phyloP scores from a whole-genome alignment of 371 early-diverging fungal species.

The Chytridium lagenaria region DNA sequence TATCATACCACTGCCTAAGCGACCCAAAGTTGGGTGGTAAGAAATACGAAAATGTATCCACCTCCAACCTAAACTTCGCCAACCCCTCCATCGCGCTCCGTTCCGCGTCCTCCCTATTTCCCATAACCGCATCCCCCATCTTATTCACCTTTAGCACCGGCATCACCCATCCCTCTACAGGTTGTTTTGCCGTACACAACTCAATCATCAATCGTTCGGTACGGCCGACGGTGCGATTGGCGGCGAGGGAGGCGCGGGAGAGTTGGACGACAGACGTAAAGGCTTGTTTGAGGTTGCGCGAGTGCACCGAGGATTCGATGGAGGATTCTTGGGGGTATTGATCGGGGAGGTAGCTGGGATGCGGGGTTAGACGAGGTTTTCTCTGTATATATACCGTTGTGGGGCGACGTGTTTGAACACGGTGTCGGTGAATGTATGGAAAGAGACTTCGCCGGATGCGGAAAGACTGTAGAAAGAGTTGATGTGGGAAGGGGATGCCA shows the following conservation, averaged over 20 bases:
- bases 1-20: constrained; percentile 30
- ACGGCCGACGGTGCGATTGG: constrained; percentile 30
- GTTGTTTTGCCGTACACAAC: constrained; percentile 39
- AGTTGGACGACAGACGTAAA: constrained; percentile 33
- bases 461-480: constrained; percentile 51
- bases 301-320: constrained; percentile 43
- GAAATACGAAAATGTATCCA: constrained; percentile 37
- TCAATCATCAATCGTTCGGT: constrained; percentile 49
- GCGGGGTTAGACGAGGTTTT: background rate
- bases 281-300: constrained; percentile 45
- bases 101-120: constrained; percentile 14
- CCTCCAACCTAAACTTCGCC: constrained; percentile 39
- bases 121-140: constrained; percentile 4
- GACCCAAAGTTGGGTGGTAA: constrained; percentile 52
- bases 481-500: constrained; percentile 34
- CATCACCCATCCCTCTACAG: constrained; percentile 44
- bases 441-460: constrained; percentile 41
- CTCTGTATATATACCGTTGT: constrained; percentile 30
- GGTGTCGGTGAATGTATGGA: constrained; percentile 39
- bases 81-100: constrained; percentile 29
- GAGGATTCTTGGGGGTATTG: constrained; percentile 24
- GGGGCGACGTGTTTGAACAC: constrained; percentile 37
- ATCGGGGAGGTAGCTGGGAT: constrained; percentile 11
- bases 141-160: constrained; percentile 13
- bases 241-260: constrained; percentile 31